Base-by-base conservation (phyloP, 2,329 filamentous ascomycete genomes). In the Fusarium udum region DNA sequence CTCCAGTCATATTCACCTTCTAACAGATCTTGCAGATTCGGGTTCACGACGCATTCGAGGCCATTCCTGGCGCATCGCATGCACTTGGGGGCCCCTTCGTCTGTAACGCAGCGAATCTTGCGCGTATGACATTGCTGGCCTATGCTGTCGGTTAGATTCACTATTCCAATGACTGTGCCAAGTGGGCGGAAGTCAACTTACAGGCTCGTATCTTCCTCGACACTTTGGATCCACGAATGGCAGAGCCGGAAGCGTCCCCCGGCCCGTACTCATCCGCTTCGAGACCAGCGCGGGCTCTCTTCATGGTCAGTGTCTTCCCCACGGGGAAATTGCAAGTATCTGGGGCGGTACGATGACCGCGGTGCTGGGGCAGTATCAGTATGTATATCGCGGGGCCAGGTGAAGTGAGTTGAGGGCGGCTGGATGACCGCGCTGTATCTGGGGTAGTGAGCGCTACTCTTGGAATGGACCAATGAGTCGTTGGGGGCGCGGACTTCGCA, bases 401-500 rank as follows among this genome's bases (percentile, higher is more conserved):
- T 34, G n/a, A 52, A 8, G n/a, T 34, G n/a, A 8, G 2, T 15
- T 0, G n/a, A 26, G 3, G n/a, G 0, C 49, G 49, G 49, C 32
- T 24, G 16, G 49, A 52, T 52, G 49, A 34, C 49, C 49, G 49
- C 49, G n/a, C 13, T 34, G 16, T 6, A 34, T 20, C 22, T 0
- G 7, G 4, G 14, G 40, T 24, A 16, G 40, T 43, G 24, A 43
- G 40, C n/a, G 15, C 11, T 26, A 6, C 0, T 26, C 15, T 26
- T 15, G 0, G 6, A 13, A 52, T 52, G 3, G 9, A 52, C 48
- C 49, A 52, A 52, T 26, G 16, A 15, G n/a, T 36, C 1, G 8
- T 15, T 7, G n/a, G 48, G 16, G n/a, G 49, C 11, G 49, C 49
- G 49, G 49, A 52, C 31, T 52, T 52, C n/a, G 16, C 2, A n/a